Evolutionary conservation across 1,139 yeast genomes (phyloP), one percentile per base, ranked within the genome.

Genomic region (Suhomyces anneliseae): DNA sequence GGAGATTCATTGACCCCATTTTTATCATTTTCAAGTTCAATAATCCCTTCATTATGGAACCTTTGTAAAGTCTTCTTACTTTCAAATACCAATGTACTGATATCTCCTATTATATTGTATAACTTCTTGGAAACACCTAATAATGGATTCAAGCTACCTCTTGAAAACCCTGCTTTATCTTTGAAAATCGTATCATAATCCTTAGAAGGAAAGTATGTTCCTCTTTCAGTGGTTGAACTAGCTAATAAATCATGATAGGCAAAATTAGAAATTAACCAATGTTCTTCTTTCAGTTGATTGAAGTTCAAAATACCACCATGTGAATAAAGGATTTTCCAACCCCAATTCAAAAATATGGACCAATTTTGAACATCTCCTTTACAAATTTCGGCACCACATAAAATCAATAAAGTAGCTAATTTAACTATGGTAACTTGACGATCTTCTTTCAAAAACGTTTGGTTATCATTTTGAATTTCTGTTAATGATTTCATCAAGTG

Each of bases 231-330:
- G 34, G 75, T 73, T 11, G 87, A 79, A 44, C 84, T 77, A 1
- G 93, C 83, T 53, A 86, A 70, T 36, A 88, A 76, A 59, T 87
- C 95, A 62, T 88, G 95, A 60, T 87, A 88, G 1, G 90, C 90
- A 66, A 85, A 88, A 62, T 85, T 87, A n/a, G 90, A 81, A 27
- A 86, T 81, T 46, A 88, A 70, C 87, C 93, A 88, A 51, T 84
- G 82, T 51, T 81, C 81, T 49, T 79, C 82, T 53, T 79, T 81
- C 60, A 80, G 81, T 42, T 70, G 71, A 53, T 74, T 72, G 50
- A 73, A 74, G 48, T 76, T 76, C 53, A 81, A 76, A 38, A 82
- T 68, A 0, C 90, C 90, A 11, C 90, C 90, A 53, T 80, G 75
- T 38, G 70, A 62, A 44, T 70, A 67, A 29, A 86, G 73, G 12